Base-by-base conservation (phyloP, 495 filamentous ascomycete species). In the Penicillium daleae region DNA sequence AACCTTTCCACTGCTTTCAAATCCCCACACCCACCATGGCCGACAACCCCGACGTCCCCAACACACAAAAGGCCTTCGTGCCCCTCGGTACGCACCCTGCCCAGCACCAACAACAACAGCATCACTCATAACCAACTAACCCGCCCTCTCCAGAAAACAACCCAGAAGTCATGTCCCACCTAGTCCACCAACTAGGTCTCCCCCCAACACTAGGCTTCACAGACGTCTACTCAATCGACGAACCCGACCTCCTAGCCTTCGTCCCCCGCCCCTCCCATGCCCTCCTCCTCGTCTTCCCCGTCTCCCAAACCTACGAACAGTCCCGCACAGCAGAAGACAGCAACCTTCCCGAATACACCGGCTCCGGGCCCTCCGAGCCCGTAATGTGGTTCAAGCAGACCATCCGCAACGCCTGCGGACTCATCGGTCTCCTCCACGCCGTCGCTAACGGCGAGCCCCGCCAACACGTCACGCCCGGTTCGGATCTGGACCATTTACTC, bases 341-440 rank as follows among this genome's bases (percentile, higher is more conserved):
- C 35, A 61, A 68, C 4, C 76, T 84, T 32, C 65, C 76, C 15
- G 80, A 82, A 40, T 87, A 88, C 73, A 70, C 69, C 0, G 82
- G 83, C 58, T 71, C 63, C 21, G 86, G 85, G 1, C 72, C 82
- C 53, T 6, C 60, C 0, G 86, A 89, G 57, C 89, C 88, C 0
- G 87, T 91, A 3, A 82, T 93, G 54, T 97, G 93, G 93, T 97
- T 92, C 79, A 89, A 90, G 69, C 93, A 97, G 66, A 97, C 92
- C 0, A 97, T 97, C 72, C 82, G 86, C 52, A 86, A 97, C 73
- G 89, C 92, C 3, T 97, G 93, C 76, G 93, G 93, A 1, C 82
- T 92, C 51, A 93, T 95, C 75, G 92, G 89, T 0, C 77, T 96
- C 3, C 75, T 97, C 24, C 92, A 96, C 76, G 86, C 87, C 57